These are phyloP conservation scores for Xylaria sp. DNA, from an alignment of 2,329 filamentous ascomycete species.

Conservation along the genomic window DNA sequence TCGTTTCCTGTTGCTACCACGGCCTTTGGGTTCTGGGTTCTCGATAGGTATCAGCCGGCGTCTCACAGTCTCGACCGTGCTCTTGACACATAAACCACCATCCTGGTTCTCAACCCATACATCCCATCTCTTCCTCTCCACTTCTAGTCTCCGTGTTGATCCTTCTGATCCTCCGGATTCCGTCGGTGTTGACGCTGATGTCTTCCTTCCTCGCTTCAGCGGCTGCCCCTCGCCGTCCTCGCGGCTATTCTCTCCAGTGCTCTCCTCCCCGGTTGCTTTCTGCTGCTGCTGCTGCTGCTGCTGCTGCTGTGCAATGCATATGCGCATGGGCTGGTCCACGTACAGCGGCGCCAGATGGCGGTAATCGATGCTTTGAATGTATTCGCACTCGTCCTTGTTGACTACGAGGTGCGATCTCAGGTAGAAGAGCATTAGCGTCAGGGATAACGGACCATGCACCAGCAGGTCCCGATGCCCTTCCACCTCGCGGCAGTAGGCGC, in stretches of 20 bases:
- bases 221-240: slow-evolving; percentile 52
- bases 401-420: slow-evolving; percentile 62
- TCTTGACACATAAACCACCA: slow-evolving; percentile 73
- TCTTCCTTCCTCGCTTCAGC: slow-evolving; percentile 48
- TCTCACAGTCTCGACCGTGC: slow-evolving; percentile 51
- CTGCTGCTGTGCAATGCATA: slow-evolving; percentile 69
- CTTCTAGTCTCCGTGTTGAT: neutral
- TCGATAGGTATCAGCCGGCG: no score
- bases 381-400: slow-evolving; percentile 21
- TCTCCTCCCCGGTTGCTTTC: no score
- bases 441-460: slow-evolving; percentile 86
- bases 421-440: slow-evolving; percentile 79
- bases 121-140: slow-evolving; percentile 58
- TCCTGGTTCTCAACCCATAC: slow-evolving; percentile 73
- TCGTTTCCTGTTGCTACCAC: neutral
- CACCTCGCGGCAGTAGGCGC: slow-evolving; percentile 71
- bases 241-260: slow-evolving; percentile 19
- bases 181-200: no score
- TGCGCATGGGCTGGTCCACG: slow-evolving; percentile 73
- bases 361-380: slow-evolving; percentile 74
- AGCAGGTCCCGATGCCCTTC: slow-evolving; percentile 82
- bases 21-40: no score
- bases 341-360: slow-evolving; percentile 85
- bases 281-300: slow-evolving; percentile 51
- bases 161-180: no score